phyloP scores from a whole-genome alignment of 2,329 filamentous ascomycete species.

The Hypoxylon sp. region DNA sequence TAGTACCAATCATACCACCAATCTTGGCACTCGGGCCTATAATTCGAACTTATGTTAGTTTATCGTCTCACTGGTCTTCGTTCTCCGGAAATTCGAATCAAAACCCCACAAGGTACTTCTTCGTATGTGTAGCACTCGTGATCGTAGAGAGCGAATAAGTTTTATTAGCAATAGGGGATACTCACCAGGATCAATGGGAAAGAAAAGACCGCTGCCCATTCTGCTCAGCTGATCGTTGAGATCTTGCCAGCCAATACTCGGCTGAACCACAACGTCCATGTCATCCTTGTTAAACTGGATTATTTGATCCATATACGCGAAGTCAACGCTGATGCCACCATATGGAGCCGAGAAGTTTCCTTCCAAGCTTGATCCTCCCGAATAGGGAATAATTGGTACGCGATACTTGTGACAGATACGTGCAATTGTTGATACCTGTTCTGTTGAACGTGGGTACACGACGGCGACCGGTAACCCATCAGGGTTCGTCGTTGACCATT shows the following conservation, averaged over 20 bases:
- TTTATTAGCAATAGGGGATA: slow-evolving; percentile 15
- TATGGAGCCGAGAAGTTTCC: slow-evolving; percentile 91
- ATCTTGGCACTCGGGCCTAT: slow-evolving; percentile 77
- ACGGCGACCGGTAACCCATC: slow-evolving; percentile 74
- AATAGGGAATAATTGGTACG: slow-evolving; percentile 89
- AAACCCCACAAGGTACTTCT: not conserved
- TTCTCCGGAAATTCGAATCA: not conserved
- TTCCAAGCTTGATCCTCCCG: slow-evolving; percentile 88
- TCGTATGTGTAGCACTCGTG: not conserved
- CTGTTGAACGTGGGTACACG: slow-evolving; percentile 73
- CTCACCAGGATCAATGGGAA: slow-evolving; percentile 86
- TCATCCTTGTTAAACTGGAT: slow-evolving; percentile 85
- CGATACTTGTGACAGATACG: slow-evolving; percentile 83
- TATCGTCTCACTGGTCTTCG: slow-evolving; percentile 33
- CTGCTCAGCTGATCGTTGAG: slow-evolving; percentile 80
- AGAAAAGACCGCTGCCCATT: slow-evolving; percentile 84
- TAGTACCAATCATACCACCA: slow-evolving; percentile 86
- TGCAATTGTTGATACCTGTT: slow-evolving; percentile 72
- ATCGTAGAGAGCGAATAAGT: not conserved
- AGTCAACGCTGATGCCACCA: slow-evolving; percentile 91
- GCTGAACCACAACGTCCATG: slow-evolving; percentile 94
- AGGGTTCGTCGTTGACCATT: slow-evolving; percentile 75
- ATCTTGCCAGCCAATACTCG: slow-evolving; percentile 92
- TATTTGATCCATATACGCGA: slow-evolving; percentile 87
- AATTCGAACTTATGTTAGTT: slow-evolving; percentile 30